Base-by-base conservation (phyloP, 345 rosid species). In the Salix suchowensis region DNA sequence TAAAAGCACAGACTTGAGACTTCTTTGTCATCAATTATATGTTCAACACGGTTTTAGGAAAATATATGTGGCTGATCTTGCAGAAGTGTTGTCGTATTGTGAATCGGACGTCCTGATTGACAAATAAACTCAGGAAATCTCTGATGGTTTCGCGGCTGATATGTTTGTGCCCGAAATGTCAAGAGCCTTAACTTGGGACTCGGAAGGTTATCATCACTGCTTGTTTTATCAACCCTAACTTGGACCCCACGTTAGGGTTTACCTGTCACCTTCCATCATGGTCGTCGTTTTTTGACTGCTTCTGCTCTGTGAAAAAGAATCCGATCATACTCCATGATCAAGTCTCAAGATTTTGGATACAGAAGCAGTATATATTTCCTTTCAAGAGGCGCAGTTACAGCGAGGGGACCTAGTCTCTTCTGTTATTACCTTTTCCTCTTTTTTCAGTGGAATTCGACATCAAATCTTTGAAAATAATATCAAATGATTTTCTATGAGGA, bases 281-380 rank as follows among this genome's bases (percentile, higher is more conserved):
- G 74, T 82, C 72, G 48, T 32, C 26, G 19, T 75, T 76, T 62
- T 62, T 72, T 64, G 82, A 68, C 80, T 46, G 8, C 24, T 71
- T 65, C 70, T 14, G 21, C 46, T 23, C 54, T 11, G 0, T 61
- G 62, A 39, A 39, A 68, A 70, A 4, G 13, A 61, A 52, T 48
- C 23, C 28, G 30, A 37, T 18, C 4, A 10, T 8, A 0, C 6
- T n/a, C 0, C 74, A 34, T 40, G 21, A 42, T 10, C 74, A 37
- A 62, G 34, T 62, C 42, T 39, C 42, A 9, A 39, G 10, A 39
- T 39, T 39, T 39, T 7, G 11, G 42, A 39, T 39, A 5, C 37
- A 36, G 6, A 36, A 36, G 37, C 37, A 36, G 37, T 68, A 7
- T 64, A 6, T 12, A 64, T 14, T 65, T 16, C n/a, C 21, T 50